phyloP scores from a whole-genome alignment of 345 rosid species.

The Melaleuca quinquenervia region DNA sequence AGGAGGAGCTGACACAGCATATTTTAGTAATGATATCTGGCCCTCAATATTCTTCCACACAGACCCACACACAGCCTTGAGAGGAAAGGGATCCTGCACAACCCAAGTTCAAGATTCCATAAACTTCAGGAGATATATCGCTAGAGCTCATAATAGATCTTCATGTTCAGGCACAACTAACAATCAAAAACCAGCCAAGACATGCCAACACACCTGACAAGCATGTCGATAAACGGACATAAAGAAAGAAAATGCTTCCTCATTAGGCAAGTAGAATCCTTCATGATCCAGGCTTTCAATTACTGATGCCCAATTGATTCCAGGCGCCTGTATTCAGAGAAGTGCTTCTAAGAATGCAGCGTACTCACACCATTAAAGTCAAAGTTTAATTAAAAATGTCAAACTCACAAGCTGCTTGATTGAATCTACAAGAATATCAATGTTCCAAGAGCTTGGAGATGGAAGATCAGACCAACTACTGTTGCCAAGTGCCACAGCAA shows the following conservation, averaged over 20 bases:
- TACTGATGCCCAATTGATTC: constrained; percentile 66
- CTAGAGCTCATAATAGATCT: background rate
- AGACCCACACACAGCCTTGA: constrained; percentile 67
- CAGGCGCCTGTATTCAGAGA: constrained; percentile 59
- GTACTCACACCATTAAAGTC: background rate
- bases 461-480: constrained; percentile 36
- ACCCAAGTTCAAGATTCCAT: background rate
- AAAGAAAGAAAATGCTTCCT: constrained; percentile 74
- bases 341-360: background rate
- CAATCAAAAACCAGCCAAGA: background rate
- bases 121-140: background rate
- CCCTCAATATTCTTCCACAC: constrained; percentile 87
- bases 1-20: constrained; percentile 66
- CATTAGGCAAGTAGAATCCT: constrained; percentile 70
- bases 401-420: constrained; percentile 69
- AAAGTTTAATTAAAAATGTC: background rate
- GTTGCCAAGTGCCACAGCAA: constrained; percentile 62
- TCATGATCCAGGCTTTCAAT: constrained; percentile 79
- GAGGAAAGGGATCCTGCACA: constrained; percentile 85
- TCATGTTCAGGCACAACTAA: background rate
- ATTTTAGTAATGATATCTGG: constrained; percentile 77
- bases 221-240: constrained; percentile 70
- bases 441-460: constrained; percentile 56
- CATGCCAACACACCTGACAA: constrained; percentile 49
- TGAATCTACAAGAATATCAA: constrained; percentile 57